Conservation (phyloP, 2,329 filamentous ascomycete species). For the Whalleya microplaca region DNA sequence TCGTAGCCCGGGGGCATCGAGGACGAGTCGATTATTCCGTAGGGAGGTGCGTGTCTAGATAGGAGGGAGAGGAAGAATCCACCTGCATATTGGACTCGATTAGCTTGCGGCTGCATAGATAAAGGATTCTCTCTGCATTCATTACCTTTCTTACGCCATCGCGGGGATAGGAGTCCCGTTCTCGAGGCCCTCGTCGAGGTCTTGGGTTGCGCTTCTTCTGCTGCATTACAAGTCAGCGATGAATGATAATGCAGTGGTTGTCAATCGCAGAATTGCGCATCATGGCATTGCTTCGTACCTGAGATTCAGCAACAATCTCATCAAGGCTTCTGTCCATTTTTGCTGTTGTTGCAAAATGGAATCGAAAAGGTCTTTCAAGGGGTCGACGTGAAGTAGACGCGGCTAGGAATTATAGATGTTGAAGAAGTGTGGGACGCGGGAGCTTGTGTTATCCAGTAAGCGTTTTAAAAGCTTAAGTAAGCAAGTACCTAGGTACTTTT, state of each 20-base stretch:
- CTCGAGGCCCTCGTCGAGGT: conserved; percentile 35
- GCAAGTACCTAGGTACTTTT: background rate
- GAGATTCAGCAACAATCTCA: conserved; percentile 41
- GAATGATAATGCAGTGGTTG: background rate
- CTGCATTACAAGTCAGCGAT: conserved; percentile 19
- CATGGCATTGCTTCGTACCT: conserved; percentile 28
- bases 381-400: conserved; percentile 11
- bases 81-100: conserved; percentile 29
- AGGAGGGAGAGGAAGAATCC: conserved; percentile 40
- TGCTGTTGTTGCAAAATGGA: conserved; percentile 5
- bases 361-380: conserved; percentile 2
- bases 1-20: conserved; percentile 41
- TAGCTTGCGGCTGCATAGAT: conserved; percentile 35
- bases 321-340: conserved; percentile 41
- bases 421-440: background rate
- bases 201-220: conserved; percentile 32
- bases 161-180: conserved; percentile 63
- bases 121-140: conserved; percentile 7
- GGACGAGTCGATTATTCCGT: conserved; percentile 37
- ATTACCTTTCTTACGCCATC: conserved; percentile 89
- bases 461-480: background rate
- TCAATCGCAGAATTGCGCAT: background rate
- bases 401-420: conserved; percentile 8
- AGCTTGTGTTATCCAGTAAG: background rate
- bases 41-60: conserved; percentile 32